phyloP scores from a whole-genome alignment of 2,329 filamentous ascomycete genomes.

The Diaporthe sp. region DNA sequence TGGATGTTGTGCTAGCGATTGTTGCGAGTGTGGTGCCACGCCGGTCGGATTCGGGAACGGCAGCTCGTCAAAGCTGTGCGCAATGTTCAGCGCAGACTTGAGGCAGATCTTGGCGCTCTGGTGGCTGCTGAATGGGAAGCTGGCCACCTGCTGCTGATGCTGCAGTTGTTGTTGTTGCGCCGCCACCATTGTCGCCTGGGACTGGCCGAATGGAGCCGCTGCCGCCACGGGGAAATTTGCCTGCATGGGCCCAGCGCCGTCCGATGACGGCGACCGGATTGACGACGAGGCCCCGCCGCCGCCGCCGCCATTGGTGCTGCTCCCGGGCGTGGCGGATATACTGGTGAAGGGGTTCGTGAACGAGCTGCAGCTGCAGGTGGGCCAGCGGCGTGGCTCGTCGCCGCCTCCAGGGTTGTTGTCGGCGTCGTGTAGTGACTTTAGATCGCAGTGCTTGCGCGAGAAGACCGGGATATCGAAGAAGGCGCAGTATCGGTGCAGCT shows the following conservation, averaged over 20 bases:
- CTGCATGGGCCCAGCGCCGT: conserved; percentile 16
- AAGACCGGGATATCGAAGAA: conserved; percentile 66
- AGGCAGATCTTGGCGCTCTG: conserved; percentile 64
- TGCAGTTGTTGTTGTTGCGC: not conserved
- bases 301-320: conserved; percentile 3
- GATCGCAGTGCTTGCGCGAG: conserved; percentile 63
- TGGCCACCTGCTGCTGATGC: not conserved
- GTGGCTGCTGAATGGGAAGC: conserved; percentile 61
- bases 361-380: conserved; percentile 53
- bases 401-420: conserved; percentile 43
- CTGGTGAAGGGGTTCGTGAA: conserved; percentile 48
- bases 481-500: conserved; percentile 65
- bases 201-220: not conserved
- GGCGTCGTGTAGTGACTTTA: conserved; percentile 50
- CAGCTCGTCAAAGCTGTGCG: conserved; percentile 59
- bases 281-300: not conserved
- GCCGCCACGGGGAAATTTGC: not conserved
- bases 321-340: conserved; percentile 37
- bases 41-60: conserved; percentile 61
- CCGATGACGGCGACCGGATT: conserved; percentile 31
- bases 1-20: not conserved
- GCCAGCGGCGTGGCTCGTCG: conserved; percentile 51
- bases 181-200: not conserved
- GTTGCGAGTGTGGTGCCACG: conserved; percentile 44
- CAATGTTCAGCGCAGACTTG: conserved; percentile 63